Base-by-base conservation (phyloP, 208 protist genomes). In the Angomonas deanei region DNA sequence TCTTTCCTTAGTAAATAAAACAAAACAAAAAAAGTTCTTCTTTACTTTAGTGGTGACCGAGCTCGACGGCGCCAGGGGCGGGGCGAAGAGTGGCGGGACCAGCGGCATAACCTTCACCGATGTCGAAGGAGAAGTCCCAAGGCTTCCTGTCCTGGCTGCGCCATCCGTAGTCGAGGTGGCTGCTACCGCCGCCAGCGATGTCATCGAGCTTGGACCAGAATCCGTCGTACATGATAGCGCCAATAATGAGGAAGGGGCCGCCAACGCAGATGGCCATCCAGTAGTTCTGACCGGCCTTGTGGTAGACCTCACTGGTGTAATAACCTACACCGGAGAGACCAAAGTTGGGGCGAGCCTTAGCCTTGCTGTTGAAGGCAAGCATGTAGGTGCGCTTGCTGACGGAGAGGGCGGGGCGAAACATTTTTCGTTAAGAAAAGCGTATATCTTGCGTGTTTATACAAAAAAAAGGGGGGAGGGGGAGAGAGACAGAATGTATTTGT, bases 71-170 rank as follows among this genome's bases (percentile, higher is more conserved):
- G 34, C 82, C 86, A n/a, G 82, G 72, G 17, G 86, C 82, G 26
- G 82, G 82, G 48, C 86, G 84, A 23, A 70, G 60, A 17, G 78
- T 78, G 24, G 86, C 73, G 15, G 86, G 82, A 56, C 86, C 86
- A 58, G 86, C 86, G 30, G 80, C 86, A 64, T 88, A 94, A 8
- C 88, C 88, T 67, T 94, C 88, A 81, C 88, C 88, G 50, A 88
- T 87, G 63, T 90, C 84, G 61, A 94, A 94, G 34, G 80, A 73
- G 70, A 94, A 94, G 68, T 94, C 84, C 88, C 88, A 94, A 15
- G 88, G 88, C 75, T 94, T 87, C 38, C 80, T 70, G 62, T 87
- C 84, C 55, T 87, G 65, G 19, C 76, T 78, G 50, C 80, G 74
- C 82, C 80, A 90, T 49, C 83, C 84, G 52, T 91, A 91, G 61